Evolutionary conservation across 805 yeast genomes (phyloP).

Genomic region (Kodamaea jinghongensis): DNA sequence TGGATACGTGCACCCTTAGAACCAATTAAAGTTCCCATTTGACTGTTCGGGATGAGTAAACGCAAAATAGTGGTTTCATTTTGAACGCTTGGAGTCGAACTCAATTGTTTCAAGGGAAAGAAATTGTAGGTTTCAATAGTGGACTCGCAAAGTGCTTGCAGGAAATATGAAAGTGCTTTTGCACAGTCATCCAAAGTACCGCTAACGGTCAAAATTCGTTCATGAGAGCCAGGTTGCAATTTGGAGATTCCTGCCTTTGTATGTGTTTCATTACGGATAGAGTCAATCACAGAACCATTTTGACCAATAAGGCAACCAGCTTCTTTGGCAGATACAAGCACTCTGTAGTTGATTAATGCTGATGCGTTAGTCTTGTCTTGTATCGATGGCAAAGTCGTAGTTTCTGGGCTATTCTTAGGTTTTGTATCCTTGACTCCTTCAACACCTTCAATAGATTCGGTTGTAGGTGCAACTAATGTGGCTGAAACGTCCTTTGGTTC

Average conservation of each 20-base stretch:
- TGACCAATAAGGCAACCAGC: conserved; percentile 90
- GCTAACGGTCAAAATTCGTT: conserved; percentile 74
- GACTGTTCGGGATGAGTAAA: conserved; percentile 75
- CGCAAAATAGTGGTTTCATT: conserved; percentile 58
- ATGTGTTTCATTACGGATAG: conserved; percentile 67
- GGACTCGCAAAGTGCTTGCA: conserved; percentile 57
- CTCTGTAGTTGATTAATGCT: conserved; percentile 43
- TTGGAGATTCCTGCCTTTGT: conserved; percentile 88
- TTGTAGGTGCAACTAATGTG: neutral
- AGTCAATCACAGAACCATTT: conserved; percentile 74
- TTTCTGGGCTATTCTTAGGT: neutral
- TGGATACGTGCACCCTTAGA: conserved; percentile 79
- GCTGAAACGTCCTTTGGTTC: too few species aligned
- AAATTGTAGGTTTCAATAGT: conserved; percentile 43
- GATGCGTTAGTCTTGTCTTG: conserved; percentile 25
- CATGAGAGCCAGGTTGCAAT: conserved; percentile 75
- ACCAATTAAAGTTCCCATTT: conserved; percentile 88
- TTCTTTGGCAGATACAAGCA: conserved; percentile 78
- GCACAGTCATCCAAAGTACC: conserved; percentile 72
- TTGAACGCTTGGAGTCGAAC: conserved; percentile 49
- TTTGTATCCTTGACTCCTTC: neutral
- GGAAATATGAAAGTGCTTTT: conserved; percentile 65
- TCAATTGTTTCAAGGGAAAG: conserved; percentile 60
- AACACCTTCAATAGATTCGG: neutral
- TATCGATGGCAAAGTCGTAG: conserved; percentile 23